Percentiles rank a stretch among this genome's conserved stretches.
These are phyloP conservation scores for Chimonanthus salicifolius DNA, from an alignment of 164 flowering plant species.

Conservation along the genomic window DNA sequence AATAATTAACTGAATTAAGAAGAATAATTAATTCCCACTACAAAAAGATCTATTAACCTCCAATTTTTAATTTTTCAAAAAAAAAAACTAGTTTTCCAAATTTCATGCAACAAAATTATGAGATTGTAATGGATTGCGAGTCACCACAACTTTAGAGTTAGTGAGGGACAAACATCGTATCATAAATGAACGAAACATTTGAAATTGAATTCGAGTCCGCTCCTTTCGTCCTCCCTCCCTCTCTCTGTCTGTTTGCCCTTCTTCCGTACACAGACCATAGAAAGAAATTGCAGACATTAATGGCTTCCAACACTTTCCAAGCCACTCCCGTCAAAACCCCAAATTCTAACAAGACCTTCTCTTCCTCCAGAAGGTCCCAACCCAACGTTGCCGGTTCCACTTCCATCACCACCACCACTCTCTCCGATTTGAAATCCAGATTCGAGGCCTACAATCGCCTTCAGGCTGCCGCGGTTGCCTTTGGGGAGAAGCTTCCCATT, in stretches of 20 bases:
- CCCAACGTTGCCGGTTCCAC: slow-evolving; percentile 3
- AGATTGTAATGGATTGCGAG: neutral
- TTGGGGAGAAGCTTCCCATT: slow-evolving; percentile 93
- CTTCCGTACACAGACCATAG: neutral
- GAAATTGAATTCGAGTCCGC: neutral
- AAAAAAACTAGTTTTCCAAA: neutral
- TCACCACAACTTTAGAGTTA: too few species aligned
- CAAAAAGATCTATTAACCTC: neutral
- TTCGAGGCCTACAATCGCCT: slow-evolving; percentile 96
- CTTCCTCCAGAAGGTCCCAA: slow-evolving; percentile 14
- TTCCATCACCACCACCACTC: slow-evolving; percentile 3
- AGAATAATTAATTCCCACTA: too few species aligned
- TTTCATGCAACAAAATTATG: neutral
- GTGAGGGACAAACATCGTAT: neutral
- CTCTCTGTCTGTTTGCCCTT: neutral
- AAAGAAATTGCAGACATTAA: neutral
- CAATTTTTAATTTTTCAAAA: neutral
- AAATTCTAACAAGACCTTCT: slow-evolving; percentile 3
- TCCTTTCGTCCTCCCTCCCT: slow-evolving; percentile 1
- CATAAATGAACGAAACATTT: neutral
- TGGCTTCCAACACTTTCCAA: slow-evolving; percentile 22
- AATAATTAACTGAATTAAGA: too few species aligned
- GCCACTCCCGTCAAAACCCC: slow-evolving; percentile 64
- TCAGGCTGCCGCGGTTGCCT: slow-evolving; percentile 91
- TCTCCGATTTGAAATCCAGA: slow-evolving; percentile 37